Conservation (phyloP, 2,329 filamentous ascomycete genomes). For the Celoporthe dispersa region DNA sequence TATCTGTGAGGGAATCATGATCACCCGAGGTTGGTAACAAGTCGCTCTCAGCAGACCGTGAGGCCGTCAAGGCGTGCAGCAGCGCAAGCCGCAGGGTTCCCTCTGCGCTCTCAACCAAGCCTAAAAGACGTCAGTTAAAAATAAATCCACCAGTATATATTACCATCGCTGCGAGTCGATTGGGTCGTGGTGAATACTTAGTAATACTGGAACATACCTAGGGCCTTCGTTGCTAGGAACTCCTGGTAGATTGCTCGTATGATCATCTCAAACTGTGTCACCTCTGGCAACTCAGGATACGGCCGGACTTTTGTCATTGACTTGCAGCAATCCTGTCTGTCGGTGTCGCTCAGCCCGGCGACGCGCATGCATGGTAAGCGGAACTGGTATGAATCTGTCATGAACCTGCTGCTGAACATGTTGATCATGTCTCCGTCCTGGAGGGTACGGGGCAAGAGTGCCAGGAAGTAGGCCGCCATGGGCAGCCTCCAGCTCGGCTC, state of each 20-base stretch:
- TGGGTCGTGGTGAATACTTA: no score
- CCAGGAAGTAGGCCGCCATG: not conserved
- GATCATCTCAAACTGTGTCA: not conserved
- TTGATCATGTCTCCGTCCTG: not conserved
- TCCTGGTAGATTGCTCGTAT: not conserved
- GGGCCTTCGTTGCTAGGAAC: not conserved
- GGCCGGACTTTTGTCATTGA: not conserved
- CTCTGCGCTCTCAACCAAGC: not conserved
- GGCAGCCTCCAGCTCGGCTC: not conserved
- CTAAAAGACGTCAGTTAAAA: not conserved
- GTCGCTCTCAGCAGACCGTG: not conserved
- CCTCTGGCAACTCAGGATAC: not conserved
- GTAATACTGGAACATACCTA: not conserved
- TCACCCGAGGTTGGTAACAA: not conserved
- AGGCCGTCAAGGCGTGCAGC: not conserved
- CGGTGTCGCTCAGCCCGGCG: not conserved
- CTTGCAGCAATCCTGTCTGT: not conserved
- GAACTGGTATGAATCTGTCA: not conserved
- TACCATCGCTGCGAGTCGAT: not conserved
- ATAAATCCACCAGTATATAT: not conserved
- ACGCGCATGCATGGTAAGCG: not conserved
- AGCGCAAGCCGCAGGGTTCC: not conserved
- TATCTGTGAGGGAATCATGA: not conserved
- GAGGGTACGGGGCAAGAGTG: not conserved
- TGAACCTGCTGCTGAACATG: not conserved